Evolutionary conservation across 2,329 filamentous ascomycete genomes (phyloP).

Genomic region (Lasiodiplodia citricola): DNA sequence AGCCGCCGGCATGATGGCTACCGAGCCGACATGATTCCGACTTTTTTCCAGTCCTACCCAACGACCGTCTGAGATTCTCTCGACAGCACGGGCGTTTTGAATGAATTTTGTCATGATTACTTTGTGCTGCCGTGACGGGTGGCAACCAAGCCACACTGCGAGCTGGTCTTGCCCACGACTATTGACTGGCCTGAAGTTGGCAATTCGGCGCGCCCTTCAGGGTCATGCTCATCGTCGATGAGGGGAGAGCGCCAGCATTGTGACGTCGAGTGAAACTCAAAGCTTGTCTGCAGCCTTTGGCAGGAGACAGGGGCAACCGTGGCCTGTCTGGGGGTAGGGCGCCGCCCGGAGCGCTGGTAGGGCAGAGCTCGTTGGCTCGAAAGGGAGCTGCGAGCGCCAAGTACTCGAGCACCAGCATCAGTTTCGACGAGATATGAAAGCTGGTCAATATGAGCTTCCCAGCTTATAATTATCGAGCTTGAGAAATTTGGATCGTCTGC

Average conservation of each 20-base stretch:
- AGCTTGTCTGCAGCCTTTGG: conserved; percentile 5
- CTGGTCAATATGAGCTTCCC: background rate
- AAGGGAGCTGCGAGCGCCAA: conserved; percentile 9
- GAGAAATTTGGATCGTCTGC: conserved; percentile 10
- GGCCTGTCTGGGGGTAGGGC: conserved; percentile 2
- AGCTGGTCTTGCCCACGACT: conserved; percentile 3
- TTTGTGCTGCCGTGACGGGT: conserved; percentile 1
- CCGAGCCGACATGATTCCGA: conserved; percentile 6
- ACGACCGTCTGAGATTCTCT: background rate
- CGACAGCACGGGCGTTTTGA: background rate
- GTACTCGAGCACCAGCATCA: background rate
- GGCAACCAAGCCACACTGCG: conserved; percentile 4
- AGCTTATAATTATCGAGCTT: no score
- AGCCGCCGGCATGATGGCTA: background rate
- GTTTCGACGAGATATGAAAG: background rate
- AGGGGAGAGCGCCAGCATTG: background rate
- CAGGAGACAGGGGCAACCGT: background rate
- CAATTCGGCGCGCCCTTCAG: background rate
- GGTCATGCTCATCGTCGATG: background rate
- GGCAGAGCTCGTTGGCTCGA: conserved; percentile 11
- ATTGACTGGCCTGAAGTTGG: background rate
- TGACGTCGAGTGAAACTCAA: conserved; percentile 4
- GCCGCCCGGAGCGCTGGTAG: conserved; percentile 1
- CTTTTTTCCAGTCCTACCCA: conserved; percentile 3
- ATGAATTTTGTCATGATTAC: conserved; percentile 10